phyloP scores from a whole-genome alignment of 1,284 basidiomycete genomes.

The Boletus semigastroideus region DNA sequence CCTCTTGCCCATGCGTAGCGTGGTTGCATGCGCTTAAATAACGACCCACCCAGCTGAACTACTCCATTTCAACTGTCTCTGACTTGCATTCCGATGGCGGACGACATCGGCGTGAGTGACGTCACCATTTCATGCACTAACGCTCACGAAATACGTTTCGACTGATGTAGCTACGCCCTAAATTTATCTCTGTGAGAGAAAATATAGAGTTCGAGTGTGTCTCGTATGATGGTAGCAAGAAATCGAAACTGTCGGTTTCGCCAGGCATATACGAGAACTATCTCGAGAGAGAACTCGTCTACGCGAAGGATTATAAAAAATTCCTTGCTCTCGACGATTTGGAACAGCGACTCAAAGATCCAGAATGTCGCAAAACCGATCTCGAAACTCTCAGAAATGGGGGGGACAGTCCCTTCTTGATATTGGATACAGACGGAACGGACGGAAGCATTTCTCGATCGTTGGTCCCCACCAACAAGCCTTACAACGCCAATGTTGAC shows the following conservation, averaged over 20 bases:
- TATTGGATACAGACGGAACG: background rate
- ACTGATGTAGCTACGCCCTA: background rate
- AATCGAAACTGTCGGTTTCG: background rate
- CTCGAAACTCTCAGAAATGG: background rate
- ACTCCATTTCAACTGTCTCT: background rate
- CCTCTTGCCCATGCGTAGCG: background rate
- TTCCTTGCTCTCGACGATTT: background rate
- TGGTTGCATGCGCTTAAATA: background rate
- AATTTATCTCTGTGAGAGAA: background rate
- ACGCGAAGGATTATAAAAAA: background rate
- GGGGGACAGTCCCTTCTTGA: background rate
- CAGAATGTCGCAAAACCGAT: background rate
- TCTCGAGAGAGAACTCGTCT: background rate
- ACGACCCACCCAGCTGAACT: background rate
- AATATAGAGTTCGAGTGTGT: background rate
- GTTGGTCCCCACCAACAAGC: background rate
- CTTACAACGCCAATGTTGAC: background rate
- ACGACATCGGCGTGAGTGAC: background rate
- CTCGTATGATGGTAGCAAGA: background rate
- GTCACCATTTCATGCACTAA: background rate
- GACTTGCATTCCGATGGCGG: background rate
- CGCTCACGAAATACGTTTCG: background rate
- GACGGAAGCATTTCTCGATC: background rate
- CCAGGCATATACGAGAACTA: background rate
- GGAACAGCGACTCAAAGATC: background rate